A percentile compares a stretch with the other conserved stretches of the same genome.
phyloP scores from a whole-genome alignment of 1,284 basidiomycete species.

The Trichosporon coremiiforme region DNA sequence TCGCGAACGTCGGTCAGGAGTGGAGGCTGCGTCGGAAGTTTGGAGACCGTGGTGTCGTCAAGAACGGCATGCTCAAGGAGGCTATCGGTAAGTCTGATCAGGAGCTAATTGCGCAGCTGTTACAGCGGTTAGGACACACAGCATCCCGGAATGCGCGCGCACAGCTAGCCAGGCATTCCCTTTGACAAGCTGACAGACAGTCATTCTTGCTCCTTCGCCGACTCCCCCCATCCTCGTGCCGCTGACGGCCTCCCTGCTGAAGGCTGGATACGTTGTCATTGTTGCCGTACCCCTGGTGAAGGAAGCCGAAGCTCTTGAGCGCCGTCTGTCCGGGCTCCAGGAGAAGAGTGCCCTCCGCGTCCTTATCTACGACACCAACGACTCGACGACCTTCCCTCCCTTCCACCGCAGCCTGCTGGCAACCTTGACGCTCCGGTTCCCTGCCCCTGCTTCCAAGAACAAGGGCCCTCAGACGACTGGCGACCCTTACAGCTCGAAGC shows the following conservation, averaged over 20 bases:
- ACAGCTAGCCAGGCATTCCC: too few species aligned
- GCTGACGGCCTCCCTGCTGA: conserved; percentile 48
- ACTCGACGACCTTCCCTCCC: conserved; percentile 52
- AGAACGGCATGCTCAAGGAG: conserved; percentile 55
- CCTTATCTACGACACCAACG: conserved; percentile 54
- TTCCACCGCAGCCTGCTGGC: conserved; percentile 55
- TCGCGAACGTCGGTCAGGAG: conserved; percentile 22
- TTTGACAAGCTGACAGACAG: conserved; percentile 32
- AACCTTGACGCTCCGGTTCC: conserved; percentile 53
- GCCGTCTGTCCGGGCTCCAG: conserved; percentile 44
- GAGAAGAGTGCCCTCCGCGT: conserved; percentile 52
- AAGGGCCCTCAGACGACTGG: conserved; percentile 29
- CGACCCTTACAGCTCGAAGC: conserved; percentile 49
- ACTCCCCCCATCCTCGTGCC: conserved; percentile 49
- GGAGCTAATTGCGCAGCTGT: neutral
- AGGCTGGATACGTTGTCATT: conserved; percentile 53
- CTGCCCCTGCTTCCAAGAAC: conserved; percentile 32
- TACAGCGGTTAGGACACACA: too few species aligned
- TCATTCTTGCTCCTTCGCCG: conserved; percentile 51
- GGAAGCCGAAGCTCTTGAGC: conserved; percentile 53
- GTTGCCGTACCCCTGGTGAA: conserved; percentile 51
- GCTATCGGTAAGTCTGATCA: conserved; percentile 46
- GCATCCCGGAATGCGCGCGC: too few species aligned
- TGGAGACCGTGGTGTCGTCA: conserved; percentile 41
- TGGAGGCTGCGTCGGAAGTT: conserved; percentile 35